Percentiles rank a stretch among this genome's conserved stretches.
Evolutionary conservation across 768 basidiomycete species (phyloP).

Genomic region (Cyclocybe cylindracea): DNA sequence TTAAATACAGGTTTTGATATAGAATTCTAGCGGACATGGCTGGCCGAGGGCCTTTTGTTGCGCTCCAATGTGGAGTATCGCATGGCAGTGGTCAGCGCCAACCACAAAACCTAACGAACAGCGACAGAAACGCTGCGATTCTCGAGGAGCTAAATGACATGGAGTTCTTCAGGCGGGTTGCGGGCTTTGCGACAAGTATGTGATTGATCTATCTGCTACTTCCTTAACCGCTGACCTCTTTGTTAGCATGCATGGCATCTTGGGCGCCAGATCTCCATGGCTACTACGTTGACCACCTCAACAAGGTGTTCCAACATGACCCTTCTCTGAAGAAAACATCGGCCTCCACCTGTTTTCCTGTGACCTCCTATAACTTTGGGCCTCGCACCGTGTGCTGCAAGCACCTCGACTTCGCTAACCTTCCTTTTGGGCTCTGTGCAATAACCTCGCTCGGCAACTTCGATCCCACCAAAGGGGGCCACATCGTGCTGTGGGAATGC

Average conservation of each 20-base stretch:
- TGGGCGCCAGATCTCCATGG: background rate
- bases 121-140: background rate
- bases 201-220: too few species aligned
- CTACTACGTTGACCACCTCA: too few species aligned
- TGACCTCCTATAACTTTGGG: slow-evolving; percentile 3
- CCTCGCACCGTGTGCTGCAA: slow-evolving; percentile 1
- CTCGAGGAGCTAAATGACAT: background rate
- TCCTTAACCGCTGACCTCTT: background rate
- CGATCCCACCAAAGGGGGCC: slow-evolving; percentile 9
- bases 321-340: too few species aligned
- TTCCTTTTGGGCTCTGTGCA: too few species aligned
- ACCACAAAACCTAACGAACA: slow-evolving; percentile 4
- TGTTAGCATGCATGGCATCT: background rate
- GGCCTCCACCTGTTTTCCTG: too few species aligned
- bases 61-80: slow-evolving; percentile 9
- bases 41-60: slow-evolving; percentile 5
- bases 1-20: too few species aligned
- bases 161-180: slow-evolving; percentile 2
- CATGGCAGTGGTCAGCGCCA: slow-evolving; percentile 10
- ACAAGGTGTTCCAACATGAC: too few species aligned
- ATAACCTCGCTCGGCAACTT: slow-evolving; percentile 1
- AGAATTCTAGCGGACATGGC: too few species aligned
- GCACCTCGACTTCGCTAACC: slow-evolving; percentile 3
- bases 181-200: slow-evolving; percentile 12
- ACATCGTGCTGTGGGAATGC: slow-evolving; percentile 14